phyloP scores from a whole-genome alignment of 2,329 filamentous ascomycete species.

The Arthrinium puccinioides region DNA sequence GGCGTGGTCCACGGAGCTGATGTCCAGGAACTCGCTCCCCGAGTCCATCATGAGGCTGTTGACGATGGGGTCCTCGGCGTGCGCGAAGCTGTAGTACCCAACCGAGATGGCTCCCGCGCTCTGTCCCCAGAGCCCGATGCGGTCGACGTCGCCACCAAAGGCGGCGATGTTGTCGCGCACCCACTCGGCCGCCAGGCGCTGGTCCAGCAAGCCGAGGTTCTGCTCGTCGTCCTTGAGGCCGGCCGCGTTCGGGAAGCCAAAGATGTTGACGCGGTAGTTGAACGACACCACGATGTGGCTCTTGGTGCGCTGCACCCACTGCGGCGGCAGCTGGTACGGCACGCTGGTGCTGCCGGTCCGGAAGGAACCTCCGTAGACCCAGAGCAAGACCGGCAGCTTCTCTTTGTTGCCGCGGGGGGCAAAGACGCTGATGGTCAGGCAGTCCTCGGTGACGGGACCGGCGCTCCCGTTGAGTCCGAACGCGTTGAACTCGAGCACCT shows the following conservation, averaged over 20 bases:
- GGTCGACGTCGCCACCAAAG: conserved; percentile 37
- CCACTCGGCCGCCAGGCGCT: conserved; percentile 43
- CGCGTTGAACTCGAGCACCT: conserved; percentile 16
- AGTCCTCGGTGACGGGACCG: conserved; percentile 4
- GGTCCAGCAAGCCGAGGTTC: conserved; percentile 43
- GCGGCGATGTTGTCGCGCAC: conserved; percentile 36
- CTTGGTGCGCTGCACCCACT: conserved; percentile 20
- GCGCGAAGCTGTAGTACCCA: conserved; percentile 35
- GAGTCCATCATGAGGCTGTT: conserved; percentile 32
- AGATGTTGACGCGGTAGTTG: conserved; percentile 30
- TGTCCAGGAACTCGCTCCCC: conserved; percentile 25
- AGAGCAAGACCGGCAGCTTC: conserved; percentile 3
- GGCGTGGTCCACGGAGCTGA: conserved; percentile 14
- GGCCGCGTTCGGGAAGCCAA: conserved; percentile 23
- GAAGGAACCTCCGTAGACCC: conserved; percentile 28
- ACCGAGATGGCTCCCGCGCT: conserved; percentile 35
- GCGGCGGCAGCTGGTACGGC: conserved; percentile 28
- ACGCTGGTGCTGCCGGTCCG: conserved; percentile 26
- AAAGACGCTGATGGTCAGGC: not conserved
- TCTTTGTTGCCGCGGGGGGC: not conserved
- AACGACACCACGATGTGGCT: conserved; percentile 27
- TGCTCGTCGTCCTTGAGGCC: conserved; percentile 18
- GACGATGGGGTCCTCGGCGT: conserved; percentile 37
- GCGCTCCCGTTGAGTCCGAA: conserved; percentile 13
- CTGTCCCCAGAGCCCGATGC: conserved; percentile 38